Evolutionary conservation across 164 flowering plant genomes (phyloP).

Genomic region (Cinnamomum micranthum): DNA sequence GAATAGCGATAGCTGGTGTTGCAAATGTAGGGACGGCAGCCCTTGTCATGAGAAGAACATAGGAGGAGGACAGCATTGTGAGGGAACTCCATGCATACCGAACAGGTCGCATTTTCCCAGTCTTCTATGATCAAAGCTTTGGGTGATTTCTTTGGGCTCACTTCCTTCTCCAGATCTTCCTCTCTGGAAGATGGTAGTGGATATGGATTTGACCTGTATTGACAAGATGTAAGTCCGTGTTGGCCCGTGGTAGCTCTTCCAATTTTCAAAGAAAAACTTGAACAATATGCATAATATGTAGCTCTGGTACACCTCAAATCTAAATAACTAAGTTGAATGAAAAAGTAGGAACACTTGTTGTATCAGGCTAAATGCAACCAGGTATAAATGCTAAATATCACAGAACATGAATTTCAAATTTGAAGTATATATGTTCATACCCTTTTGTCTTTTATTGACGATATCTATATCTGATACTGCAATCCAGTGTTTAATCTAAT

Average conservation of each 20-base stretch:
- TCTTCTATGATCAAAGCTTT: constrained; percentile 36
- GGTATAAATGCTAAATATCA: too few species aligned
- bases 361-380: too few species aligned
- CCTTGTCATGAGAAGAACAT: constrained; percentile 69
- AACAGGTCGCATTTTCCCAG: constrained; percentile 64
- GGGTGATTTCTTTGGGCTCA: constrained; percentile 19
- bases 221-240: constrained; percentile 53
- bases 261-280: constrained; percentile 29
- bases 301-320: neutral
- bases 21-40: constrained; percentile 77
- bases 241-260: constrained; percentile 56
- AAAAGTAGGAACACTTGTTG: too few species aligned
- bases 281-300: neutral
- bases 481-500: too few species aligned
- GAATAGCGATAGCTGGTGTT: constrained; percentile 60
- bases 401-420: too few species aligned
- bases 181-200: constrained; percentile 27
- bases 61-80: constrained; percentile 75
- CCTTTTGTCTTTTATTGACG: too few species aligned
- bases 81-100: constrained; percentile 70
- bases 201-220: constrained; percentile 45
- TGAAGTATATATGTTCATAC: too few species aligned
- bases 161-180: constrained; percentile 16
- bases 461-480: too few species aligned
- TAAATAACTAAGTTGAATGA: too few species aligned